phyloP scores from a whole-genome alignment of 805 yeast species.

The Suhomyces vadensis region DNA sequence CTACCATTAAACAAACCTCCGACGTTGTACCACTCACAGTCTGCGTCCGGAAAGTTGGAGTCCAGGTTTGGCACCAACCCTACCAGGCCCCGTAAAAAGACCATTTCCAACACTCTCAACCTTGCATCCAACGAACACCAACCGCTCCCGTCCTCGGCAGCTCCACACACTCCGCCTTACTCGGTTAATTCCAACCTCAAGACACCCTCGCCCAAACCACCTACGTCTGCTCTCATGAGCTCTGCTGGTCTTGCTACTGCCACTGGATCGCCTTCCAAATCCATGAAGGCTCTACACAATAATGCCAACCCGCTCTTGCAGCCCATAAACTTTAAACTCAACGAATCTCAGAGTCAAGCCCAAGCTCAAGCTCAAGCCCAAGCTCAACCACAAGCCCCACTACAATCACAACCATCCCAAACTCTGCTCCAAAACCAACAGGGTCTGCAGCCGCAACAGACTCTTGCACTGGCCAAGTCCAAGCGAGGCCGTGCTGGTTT shows the following conservation, averaged over 20 bases:
- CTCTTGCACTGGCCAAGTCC: slow-evolving; percentile 19
- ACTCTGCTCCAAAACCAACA: slow-evolving; percentile 1
- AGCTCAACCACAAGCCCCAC: background rate
- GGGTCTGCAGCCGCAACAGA: slow-evolving; percentile 5
- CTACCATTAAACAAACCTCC: slow-evolving; percentile 43
- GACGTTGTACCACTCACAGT: slow-evolving; percentile 42
- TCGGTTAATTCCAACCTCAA: slow-evolving; percentile 32
- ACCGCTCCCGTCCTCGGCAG: slow-evolving; percentile 9
- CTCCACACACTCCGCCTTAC: slow-evolving; percentile 45
- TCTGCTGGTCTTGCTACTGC: slow-evolving; percentile 15
- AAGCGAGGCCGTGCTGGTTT: slow-evolving; percentile 54
- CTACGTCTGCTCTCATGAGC: slow-evolving; percentile 19
- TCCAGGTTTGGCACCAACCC: slow-evolving; percentile 21
- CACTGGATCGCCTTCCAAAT: slow-evolving; percentile 40
- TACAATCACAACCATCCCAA: background rate
- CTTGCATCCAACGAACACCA: slow-evolving; percentile 23
- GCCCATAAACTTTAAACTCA: slow-evolving; percentile 51
- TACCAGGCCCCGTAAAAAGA: slow-evolving; percentile 37
- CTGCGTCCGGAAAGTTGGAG: slow-evolving; percentile 42
- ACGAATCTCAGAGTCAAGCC: background rate
- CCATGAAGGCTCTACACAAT: slow-evolving; percentile 53
- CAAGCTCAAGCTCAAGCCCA: background rate
- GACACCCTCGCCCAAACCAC: slow-evolving; percentile 41
- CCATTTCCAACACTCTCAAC: slow-evolving; percentile 38
- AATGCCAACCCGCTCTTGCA: slow-evolving; percentile 50